Evolutionary conservation across 208 protist species (phyloP), one percentile per base, ranked within the genome.

Genomic region (Acanthamoeba lenticulata): DNA sequence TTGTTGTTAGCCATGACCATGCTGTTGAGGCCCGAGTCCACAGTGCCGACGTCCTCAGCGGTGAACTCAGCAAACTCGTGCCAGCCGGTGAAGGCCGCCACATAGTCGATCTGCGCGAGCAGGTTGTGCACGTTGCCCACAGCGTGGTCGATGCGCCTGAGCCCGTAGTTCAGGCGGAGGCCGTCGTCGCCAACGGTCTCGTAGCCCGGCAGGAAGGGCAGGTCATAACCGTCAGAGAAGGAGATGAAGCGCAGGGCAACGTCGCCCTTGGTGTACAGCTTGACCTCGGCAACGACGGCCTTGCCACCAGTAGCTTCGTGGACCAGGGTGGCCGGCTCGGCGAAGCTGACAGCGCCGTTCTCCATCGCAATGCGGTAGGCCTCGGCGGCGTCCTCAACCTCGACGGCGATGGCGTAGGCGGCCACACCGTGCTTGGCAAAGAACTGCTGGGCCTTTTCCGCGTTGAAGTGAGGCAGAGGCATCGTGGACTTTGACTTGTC

Each of bases 51-150:
- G 81, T 90, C 81, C 81, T 90, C 81, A 55, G 81, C 81, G n/a
- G 49, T 65, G 81, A 90, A 90, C 81, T 90, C 81, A 47, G 81
- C 81, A 40, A 90, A 90, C 81, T 90, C 52, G 81, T 90, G 81
- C 34, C 27, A 90, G 47, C 81, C 81, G 49, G 81, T 90, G 42
- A 65, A 24, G 29, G 32, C 65, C 45, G 81, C 81, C 27, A 90
- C 27, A 47, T 90, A 90, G 81, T 90, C 81, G n/a, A 90, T 65
- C 44, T 57, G 49, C 81, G 60, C 81, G 49, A 67, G 21, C 17
- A 90, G 81, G 17, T 90, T 90, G 49, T 57, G 81, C 49, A 90
- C 81, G 81, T 90, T 90, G 45, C 81, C 52, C n/a, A 90, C 81
- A 47, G 81, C 81, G 36, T 90, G 81, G 42, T 90, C 81, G 34